Conservation (phyloP, 345 rosid genomes). For the Trapa incisa region DNA sequence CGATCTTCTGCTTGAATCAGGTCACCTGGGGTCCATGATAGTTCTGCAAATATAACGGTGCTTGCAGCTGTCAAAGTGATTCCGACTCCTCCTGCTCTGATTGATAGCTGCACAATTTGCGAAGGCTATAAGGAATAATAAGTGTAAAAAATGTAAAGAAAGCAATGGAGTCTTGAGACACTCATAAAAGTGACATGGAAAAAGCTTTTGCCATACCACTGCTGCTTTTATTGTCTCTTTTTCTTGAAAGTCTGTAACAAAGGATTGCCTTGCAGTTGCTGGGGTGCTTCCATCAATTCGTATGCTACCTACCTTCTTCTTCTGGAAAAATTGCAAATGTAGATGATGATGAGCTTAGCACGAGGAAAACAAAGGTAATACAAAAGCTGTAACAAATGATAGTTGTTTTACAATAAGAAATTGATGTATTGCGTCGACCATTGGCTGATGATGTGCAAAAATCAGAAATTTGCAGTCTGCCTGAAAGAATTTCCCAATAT, state of each 20-base stretch:
- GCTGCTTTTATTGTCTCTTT: constrained; percentile 74
- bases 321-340: constrained; percentile 35
- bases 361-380: neutral
- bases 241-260: constrained; percentile 80
- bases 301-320: constrained; percentile 78
- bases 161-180: no score
- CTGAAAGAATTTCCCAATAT: constrained; percentile 23
- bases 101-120: constrained; percentile 54
- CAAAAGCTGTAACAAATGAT: constrained; percentile 1
- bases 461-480: no score
- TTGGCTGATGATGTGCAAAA: no score
- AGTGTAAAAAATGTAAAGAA: no score
- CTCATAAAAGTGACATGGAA: neutral
- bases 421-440: constrained; percentile 60
- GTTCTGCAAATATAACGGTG: constrained; percentile 86
- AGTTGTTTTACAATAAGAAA: constrained; percentile 56
- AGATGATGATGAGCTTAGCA: constrained; percentile 8
- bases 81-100: constrained; percentile 91
- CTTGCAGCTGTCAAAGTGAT: constrained; percentile 92
- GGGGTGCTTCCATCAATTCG: constrained; percentile 88
- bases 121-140: neutral
- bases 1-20: constrained; percentile 97
- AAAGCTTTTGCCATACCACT: constrained; percentile 34
- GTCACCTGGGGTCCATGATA: constrained; percentile 97
- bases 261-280: constrained; percentile 54